Base-by-base conservation (phyloP, 2,329 filamentous ascomycete species). In the Hymenotorrendiella dingleyae region DNA sequence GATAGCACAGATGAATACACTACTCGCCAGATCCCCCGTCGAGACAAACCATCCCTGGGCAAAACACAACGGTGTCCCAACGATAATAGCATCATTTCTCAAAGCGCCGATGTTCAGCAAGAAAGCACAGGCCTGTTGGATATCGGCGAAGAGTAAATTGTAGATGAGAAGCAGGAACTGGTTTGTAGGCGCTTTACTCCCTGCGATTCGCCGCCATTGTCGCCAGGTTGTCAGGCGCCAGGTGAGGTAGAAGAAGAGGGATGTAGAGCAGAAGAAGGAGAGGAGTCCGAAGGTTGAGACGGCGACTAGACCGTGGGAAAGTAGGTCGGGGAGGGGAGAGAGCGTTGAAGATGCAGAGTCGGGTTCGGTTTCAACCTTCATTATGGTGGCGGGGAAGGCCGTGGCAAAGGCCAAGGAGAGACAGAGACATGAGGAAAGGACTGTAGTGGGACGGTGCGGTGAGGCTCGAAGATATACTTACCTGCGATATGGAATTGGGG, bases 111-210 rank as follows among this genome's bases (percentile, higher is more conserved):
- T 70, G 47, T 80, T 84, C 36, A 85, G 66, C 32, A 82, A 54
- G 56, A 85, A 86, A 4, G 79, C 76, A 1, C 76, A 59, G 6
- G 77, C 71, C 54, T 86, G 82, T 54, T 82, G 76, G 42, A 84
- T 71, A 53, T 86, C 82, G 45, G 82, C 81, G 17, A 83, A 63
- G 4, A 86, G 66, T 0, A 86, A 71, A 57, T 86, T 86, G 58
- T 83, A 76, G 45, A 86, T 81, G 4, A 86, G 68, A 0, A 86
- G 67, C 21, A 85, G 70, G 54, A 85, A 83, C 60, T 86, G 82
- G 50, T 84, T 85, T 0, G 71, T 71, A 5, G 67, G 64, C 16
- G 40, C 30, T 16, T 52, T 42, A 5, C 36, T 19, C 14, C 29
- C 41, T 1, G 39, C 35, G 12, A 47, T 45, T 8, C 39, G 43